A percentile compares a stretch with the other conserved stretches of the same genome.
Evolutionary conservation across 257 asterid species (phyloP).

Genomic region (Fraxinus anomala): DNA sequence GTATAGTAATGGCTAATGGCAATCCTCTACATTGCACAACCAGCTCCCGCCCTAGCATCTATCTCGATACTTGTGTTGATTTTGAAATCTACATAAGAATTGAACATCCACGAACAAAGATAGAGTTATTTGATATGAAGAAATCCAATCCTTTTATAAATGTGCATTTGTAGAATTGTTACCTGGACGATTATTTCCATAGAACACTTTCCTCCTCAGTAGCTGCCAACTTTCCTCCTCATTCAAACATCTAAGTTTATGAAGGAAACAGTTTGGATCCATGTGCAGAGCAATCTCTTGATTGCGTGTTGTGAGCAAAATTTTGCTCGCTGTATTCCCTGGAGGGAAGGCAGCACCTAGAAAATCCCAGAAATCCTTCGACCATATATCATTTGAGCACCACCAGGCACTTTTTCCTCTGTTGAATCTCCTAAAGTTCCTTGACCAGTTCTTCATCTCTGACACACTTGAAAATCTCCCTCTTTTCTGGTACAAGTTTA

Average conservation of each 20-base stretch:
- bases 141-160: no score
- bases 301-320: constrained; percentile 25
- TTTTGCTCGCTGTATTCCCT: constrained; percentile 4
- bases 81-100: no score
- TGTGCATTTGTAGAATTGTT: no score
- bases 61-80: no score
- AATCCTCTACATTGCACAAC: no score
- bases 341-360: constrained; percentile 16
- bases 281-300: background rate
- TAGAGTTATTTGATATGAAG: no score
- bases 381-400: constrained; percentile 33
- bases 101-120: no score
- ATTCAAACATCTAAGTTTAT: background rate
- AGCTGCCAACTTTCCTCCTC: constrained; percentile 18
- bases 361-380: constrained; percentile 23
- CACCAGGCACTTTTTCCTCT: constrained; percentile 24
- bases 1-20: no score
- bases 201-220: background rate
- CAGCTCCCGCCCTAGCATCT: no score
- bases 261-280: background rate
- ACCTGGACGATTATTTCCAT: no score
- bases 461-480: background rate
- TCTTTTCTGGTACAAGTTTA: constrained; percentile 27
- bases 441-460: constrained; percentile 21
- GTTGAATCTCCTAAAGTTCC: constrained; percentile 25